Base-by-base conservation (phyloP, 441 rosid genomes). In the Hura crepitans region DNA sequence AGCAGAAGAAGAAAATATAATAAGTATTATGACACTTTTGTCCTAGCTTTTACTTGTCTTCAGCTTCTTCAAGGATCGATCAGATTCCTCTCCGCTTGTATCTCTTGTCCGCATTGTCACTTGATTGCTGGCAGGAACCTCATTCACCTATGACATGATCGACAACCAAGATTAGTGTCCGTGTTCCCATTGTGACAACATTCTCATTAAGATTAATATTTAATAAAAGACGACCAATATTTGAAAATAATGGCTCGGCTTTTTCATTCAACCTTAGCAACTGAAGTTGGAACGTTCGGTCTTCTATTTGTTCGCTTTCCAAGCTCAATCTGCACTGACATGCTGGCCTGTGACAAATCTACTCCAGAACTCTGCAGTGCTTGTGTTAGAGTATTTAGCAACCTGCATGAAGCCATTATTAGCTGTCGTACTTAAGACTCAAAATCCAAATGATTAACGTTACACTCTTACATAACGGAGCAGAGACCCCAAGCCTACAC, bases 351-450 rank as follows among this genome's bases (percentile, higher is more conserved):
- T 17, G 97, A 85, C 55, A 94, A 81, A 80, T 94, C 96, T 58
- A 94, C 93, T 70, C 99, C 99, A 37, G 94, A 84, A 57, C 81
- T 86, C 78, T 86, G 88, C 73, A 94, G 83, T 37, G 96, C 93
- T 83, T 85, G 89, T 17, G 87, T 92, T 63, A 94, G 72, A 49
- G 92, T 84, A 74, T 83, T 87, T 69, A 90, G 74, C 79, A 94
- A 83, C 81, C 99, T 93, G 85, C 74, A 62, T 10, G 4, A 43
- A 53, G 22, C 13, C 50, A 30, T 33, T 30, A 60, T 23, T 22
- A 31, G 20, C 10, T 51, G 4, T 45, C 35, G 23, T 54, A 53
- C 31, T 60, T 30, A n/a, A n/a, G 28, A 11, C 25, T 45, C 47
- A 45, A 13, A 17, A 14, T 43, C 13, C 55, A 28, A 65, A 28